These are phyloP conservation scores for Sphagnum tenellum DNA, from an alignment of 225 moss, liverwort and hornwort genomes.

Conservation along the genomic window DNA sequence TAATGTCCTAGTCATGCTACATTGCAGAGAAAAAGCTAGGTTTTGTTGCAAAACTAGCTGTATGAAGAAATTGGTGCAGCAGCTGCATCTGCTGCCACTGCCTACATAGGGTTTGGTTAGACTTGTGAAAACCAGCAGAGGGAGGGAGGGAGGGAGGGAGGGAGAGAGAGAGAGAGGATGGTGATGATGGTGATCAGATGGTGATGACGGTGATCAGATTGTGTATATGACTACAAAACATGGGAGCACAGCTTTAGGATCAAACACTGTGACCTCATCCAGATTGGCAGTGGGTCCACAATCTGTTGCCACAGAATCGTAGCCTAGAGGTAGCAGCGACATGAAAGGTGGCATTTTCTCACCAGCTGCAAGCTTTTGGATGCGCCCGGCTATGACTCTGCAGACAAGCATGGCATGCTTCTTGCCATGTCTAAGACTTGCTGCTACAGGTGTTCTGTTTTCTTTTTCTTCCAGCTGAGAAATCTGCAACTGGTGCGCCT, in stretches of 20 bases:
- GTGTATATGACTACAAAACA: slow-evolving; percentile 90
- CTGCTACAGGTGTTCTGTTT: slow-evolving; percentile 13
- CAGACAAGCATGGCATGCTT: slow-evolving; percentile 85
- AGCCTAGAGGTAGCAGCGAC: too few relatives aligned
- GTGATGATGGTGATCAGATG: slow-evolving; percentile 8
- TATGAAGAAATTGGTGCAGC: too few relatives aligned
- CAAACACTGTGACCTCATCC: slow-evolving; percentile 71
- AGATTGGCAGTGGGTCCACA: slow-evolving; percentile 47
- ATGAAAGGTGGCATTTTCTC: background rate
- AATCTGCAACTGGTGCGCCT: slow-evolving; percentile 31
- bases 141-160: too few relatives aligned
- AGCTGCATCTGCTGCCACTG: too few relatives aligned
- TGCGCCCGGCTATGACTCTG: slow-evolving; percentile 85
- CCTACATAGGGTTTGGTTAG: too few relatives aligned
- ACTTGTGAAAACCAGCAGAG: too few relatives aligned
- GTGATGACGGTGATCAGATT: slow-evolving; percentile 16
- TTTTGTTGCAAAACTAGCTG: too few relatives aligned
- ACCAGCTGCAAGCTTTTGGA: slow-evolving; percentile 29
- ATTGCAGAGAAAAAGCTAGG: too few relatives aligned
- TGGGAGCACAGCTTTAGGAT: slow-evolving; percentile 66
- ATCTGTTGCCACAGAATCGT: slow-evolving; percentile 8
- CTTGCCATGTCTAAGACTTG: slow-evolving; percentile 3
- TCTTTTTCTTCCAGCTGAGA: slow-evolving; percentile 32
- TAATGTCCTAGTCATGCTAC: too few relatives aligned
- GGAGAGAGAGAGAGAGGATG: too few relatives aligned